These are phyloP conservation scores for Gracilaria vermiculophylla DNA, from an alignment of 23 red algal genomes.

Conservation along the genomic window DNA sequence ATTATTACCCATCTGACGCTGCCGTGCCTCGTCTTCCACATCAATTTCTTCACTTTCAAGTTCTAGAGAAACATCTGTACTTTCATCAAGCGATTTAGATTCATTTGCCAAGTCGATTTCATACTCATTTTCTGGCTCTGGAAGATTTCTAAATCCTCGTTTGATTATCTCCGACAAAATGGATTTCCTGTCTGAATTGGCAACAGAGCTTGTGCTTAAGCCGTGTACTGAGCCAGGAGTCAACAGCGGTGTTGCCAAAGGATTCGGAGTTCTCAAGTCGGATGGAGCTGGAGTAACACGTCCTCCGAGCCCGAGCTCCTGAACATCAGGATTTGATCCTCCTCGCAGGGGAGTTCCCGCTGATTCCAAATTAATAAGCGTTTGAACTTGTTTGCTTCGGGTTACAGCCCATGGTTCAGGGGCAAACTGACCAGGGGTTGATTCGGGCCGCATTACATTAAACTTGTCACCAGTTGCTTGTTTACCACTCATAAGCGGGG, in stretches of 20 bases:
- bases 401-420: constrained; percentile 40
- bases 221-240: constrained; percentile 29
- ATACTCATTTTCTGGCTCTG: constrained; percentile 64
- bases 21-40: constrained; percentile 45
- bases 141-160: constrained; percentile 9
- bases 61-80: not conserved
- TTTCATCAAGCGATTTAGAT: not conserved
- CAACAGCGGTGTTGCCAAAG: constrained; percentile 41
- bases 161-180: constrained; percentile 15
- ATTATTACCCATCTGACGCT: not conserved
- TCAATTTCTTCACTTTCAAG: constrained; percentile 2
- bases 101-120: constrained; percentile 19
- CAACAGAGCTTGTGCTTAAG: not conserved
- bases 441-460: not conserved
- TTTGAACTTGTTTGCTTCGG: constrained; percentile 30
- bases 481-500: not conserved
- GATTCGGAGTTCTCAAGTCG: constrained; percentile 29
- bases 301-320: constrained; percentile 29
- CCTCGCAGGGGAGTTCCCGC: constrained; percentile 40
- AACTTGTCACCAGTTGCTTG: not conserved
- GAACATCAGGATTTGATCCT: constrained; percentile 24
- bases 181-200: not conserved
- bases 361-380: constrained; percentile 10
- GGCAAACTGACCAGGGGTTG: not conserved
- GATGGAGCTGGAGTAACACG: constrained; percentile 32